Conservation (phyloP, 805 yeast species). For the Suhomyces faveliae region DNA sequence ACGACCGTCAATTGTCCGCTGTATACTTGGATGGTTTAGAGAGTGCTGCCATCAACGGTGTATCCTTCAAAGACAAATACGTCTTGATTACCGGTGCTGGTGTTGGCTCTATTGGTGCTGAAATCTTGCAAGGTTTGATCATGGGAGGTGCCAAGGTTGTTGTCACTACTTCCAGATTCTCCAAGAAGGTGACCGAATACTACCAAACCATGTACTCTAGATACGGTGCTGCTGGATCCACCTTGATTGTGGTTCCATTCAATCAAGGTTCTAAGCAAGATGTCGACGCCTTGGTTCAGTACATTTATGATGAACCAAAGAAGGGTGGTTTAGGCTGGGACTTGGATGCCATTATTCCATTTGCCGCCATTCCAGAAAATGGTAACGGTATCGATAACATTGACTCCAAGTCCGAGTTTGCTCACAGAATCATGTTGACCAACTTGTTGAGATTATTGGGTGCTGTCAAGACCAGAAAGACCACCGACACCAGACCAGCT, state of each 20-base stretch:
- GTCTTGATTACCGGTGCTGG: slow-evolving; percentile 98
- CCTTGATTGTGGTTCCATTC: slow-evolving; percentile 95
- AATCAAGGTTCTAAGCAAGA: slow-evolving; percentile 97
- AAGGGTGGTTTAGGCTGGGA: slow-evolving; percentile 97
- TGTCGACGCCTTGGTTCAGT: slow-evolving; percentile 79
- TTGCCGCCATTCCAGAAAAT: slow-evolving; percentile 98
- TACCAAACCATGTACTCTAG: slow-evolving; percentile 92
- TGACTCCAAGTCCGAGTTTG: slow-evolving; percentile 94
- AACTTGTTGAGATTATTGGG: slow-evolving; percentile 92
- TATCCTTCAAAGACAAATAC: slow-evolving; percentile 81
- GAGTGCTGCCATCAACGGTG: slow-evolving; percentile 91
- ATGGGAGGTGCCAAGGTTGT: slow-evolving; percentile 98
- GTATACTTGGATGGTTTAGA: slow-evolving; percentile 87
- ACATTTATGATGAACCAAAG: slow-evolving; percentile 79
- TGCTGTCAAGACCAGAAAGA: slow-evolving; percentile 80
- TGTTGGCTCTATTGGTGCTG: slow-evolving; percentile 98
- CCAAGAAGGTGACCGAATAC: slow-evolving; percentile 90
- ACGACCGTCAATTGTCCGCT: slow-evolving; percentile 75
- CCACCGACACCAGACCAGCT: slow-evolving; percentile 93
- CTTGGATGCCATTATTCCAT: slow-evolving; percentile 92
- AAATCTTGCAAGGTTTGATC: slow-evolving; percentile 87
- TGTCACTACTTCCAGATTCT: slow-evolving; percentile 94
- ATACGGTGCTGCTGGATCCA: slow-evolving; percentile 89
- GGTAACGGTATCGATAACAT: slow-evolving; percentile 93
- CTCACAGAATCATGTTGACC: slow-evolving; percentile 98